Conservation (phyloP, 2,329 filamentous ascomycete species). For the Coleophoma cylindrospora region DNA sequence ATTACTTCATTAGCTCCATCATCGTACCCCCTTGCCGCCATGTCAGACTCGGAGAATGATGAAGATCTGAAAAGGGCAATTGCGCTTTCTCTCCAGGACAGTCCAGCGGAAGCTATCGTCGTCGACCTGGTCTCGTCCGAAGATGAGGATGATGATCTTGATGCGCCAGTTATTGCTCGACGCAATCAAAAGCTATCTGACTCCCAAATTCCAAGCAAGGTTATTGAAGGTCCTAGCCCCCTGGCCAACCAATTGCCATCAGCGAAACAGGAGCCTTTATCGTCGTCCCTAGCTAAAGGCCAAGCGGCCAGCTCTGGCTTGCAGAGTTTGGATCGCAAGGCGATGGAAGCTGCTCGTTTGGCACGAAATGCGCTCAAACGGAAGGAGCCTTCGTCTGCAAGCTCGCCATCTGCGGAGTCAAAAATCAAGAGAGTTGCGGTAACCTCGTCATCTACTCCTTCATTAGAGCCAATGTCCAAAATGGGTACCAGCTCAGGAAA, state of each 20-base stretch:
- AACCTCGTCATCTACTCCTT: background rate
- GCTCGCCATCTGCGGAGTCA: background rate
- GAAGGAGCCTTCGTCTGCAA: conserved; percentile 40
- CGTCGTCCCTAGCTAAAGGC: background rate
- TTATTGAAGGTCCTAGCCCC: background rate
- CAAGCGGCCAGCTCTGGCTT: conserved; percentile 2
- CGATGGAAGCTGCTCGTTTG: conserved; percentile 82
- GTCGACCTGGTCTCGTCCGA: conserved; percentile 3
- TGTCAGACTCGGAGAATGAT: conserved; percentile 30
- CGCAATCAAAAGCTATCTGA: background rate
- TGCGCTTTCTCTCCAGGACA: conserved; percentile 45
- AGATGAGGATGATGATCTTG: conserved; percentile 9
- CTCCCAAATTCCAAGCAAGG: background rate
- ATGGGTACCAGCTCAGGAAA: background rate
- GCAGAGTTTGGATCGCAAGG: conserved; percentile 61
- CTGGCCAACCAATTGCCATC: too few species aligned
- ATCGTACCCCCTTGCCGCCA: conserved; percentile 1
- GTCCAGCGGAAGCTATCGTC: conserved; percentile 11
- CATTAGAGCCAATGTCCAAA: background rate
- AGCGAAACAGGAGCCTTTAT: background rate
- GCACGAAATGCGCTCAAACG: conserved; percentile 43
- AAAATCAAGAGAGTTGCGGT: background rate
- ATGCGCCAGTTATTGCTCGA: conserved; percentile 11
- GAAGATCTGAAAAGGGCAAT: conserved; percentile 57
- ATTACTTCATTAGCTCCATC: too few species aligned